Percentiles rank a stretch among this genome's conserved stretches.
These are phyloP conservation scores for Eucalyptus melliodora DNA, from an alignment of 345 rosid species.

Conservation along the genomic window DNA sequence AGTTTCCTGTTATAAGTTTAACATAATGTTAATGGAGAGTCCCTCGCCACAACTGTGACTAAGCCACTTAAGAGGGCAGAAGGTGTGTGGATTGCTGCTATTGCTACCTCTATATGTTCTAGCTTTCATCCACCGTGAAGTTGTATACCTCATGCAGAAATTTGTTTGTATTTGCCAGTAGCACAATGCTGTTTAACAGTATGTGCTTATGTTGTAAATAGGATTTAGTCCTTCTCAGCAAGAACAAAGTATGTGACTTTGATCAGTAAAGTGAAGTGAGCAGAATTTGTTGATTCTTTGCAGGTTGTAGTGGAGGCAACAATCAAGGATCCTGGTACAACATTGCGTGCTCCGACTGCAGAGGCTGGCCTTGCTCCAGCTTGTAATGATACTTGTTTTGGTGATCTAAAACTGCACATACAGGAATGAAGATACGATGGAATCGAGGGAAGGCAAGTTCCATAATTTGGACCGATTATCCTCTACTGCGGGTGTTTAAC, in stretches of 20 bases:
- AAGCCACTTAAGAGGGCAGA: neutral
- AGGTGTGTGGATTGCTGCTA: neutral
- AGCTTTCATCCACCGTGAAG: neutral
- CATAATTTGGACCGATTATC: neutral
- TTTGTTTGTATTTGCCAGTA: neutral
- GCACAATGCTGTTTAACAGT: neutral
- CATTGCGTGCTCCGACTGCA: slow-evolving; percentile 80
- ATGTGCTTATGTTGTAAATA: neutral
- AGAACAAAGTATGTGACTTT: neutral
- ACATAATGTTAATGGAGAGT: neutral
- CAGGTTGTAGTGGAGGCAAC: slow-evolving; percentile 81
- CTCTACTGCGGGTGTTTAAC: neutral
- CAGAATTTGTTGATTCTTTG: neutral
- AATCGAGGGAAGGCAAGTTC: slow-evolving; percentile 62
- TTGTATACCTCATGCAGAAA: neutral
- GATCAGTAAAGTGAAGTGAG: neutral
- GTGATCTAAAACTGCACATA: slow-evolving; percentile 56
- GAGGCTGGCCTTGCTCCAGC: slow-evolving; percentile 85
- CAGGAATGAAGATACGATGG: slow-evolving; percentile 72
- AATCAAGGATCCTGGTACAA: slow-evolving; percentile 58
- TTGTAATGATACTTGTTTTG: slow-evolving; percentile 75
- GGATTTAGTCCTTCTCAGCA: neutral
- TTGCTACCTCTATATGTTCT: neutral
- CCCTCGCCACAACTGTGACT: neutral
- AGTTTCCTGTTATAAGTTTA: neutral